Evolutionary conservation across 2,329 filamentous ascomycete genomes (phyloP), one percentile per base, ranked within the genome.

Genomic region (Xylaria sp.): DNA sequence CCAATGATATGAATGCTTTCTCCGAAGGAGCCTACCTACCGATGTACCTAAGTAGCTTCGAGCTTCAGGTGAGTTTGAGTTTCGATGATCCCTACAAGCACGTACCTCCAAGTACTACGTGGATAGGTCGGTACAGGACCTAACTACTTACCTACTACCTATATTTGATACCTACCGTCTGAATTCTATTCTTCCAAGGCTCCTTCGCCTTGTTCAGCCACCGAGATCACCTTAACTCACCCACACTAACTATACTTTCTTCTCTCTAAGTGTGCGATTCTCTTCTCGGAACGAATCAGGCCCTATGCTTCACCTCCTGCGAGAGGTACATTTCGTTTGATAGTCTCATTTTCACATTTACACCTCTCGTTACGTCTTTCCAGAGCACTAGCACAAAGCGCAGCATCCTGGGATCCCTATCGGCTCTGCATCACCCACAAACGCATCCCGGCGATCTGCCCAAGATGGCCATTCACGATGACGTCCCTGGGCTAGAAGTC

Each of bases 381-480:
- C 28, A 7, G 10, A 32, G 23, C 5, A n/a, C 34, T 13, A 0
- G 30, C 18, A 20, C 20, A 50, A 10, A 43, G 32, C 10, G 13
- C 28, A 18, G 18, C 2, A 41, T 10, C 20, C 13, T 9, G 2
- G 15, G 7, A 43, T 32, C 36, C 4, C n/a, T 45, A 20, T 1
- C 5, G 18, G n/a, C 23, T 48, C 39, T 10, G 8, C n/a, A 10
- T 20, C 23, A 28, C 34, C 13, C 39, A 41, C 52, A 18, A 52
- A 32, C 57, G 52, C 52, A 46, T 28, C 18, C n/a, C 39, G 46
- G 43, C 45, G 32, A 8, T 20, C 20, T 23, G 2, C 6, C n/a
- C 50, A 30, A 36, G 20, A 76, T 76, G 76, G 75, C 76, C 9
- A 66, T 78, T 66, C 64, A 73, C 55, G 59, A 74, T 20, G 71